phyloP scores from a whole-genome alignment of 129 eudicot species.

The Saussurea involucrata region DNA sequence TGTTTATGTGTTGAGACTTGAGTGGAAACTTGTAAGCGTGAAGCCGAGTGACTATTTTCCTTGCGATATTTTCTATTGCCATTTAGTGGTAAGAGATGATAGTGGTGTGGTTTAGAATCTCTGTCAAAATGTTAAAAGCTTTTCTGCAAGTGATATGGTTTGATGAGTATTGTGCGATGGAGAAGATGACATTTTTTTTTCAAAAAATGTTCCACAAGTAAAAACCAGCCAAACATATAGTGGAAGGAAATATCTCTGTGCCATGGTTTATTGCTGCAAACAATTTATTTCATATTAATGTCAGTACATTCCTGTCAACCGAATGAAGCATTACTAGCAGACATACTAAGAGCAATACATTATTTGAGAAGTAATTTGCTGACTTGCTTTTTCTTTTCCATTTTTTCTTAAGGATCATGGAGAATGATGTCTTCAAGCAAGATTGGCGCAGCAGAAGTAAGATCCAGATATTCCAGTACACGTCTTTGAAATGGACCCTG shows the following conservation, averaged over 20 bases:
- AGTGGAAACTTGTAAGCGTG: background rate
- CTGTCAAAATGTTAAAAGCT: background rate
- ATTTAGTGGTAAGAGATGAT: background rate
- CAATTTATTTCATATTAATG: background rate
- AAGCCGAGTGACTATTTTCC: background rate
- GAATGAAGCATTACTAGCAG: background rate
- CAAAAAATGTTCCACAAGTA: background rate
- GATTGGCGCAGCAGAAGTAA: constrained; percentile 78
- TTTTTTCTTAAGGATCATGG: constrained; percentile 51
- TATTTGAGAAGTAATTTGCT: constrained; percentile 5
- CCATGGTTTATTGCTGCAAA: background rate
- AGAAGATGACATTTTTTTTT: background rate
- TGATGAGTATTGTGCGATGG: background rate
- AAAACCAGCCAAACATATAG: background rate
- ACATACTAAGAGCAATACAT: background rate
- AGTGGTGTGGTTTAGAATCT: background rate
- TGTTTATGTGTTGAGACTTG: background rate
- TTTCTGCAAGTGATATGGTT: background rate
- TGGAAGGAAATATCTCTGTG: background rate
- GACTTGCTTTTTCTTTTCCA: background rate
- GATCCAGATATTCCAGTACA: constrained; percentile 59
- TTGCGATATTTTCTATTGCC: background rate
- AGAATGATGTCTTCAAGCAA: constrained; percentile 80
- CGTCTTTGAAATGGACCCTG: constrained; percentile 73
- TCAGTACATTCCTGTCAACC: background rate